Evolutionary conservation across 2,329 filamentous ascomycete species (phyloP).

Genomic region (Botrytis squamosa): DNA sequence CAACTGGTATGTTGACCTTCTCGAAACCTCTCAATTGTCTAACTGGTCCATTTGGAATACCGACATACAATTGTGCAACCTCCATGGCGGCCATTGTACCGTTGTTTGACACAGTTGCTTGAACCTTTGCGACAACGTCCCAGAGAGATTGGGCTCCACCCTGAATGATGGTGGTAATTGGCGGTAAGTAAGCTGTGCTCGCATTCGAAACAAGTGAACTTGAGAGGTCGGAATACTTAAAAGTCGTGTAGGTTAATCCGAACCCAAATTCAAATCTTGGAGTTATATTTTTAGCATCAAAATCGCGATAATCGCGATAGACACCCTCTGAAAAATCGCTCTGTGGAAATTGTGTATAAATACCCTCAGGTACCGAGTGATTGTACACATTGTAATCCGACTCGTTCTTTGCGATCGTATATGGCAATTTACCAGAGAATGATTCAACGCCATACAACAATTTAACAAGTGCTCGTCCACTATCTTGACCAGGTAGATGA

Average conservation of each 20-base stretch:
- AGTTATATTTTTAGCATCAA: background rate
- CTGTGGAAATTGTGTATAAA: background rate
- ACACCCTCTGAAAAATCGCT: background rate
- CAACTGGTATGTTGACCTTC: conserved; percentile 51
- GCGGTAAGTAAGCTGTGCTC: background rate
- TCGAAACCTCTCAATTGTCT: conserved; percentile 62
- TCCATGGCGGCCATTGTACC: conserved; percentile 41
- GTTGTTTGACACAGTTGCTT: conserved; percentile 52
- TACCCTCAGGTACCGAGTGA: background rate
- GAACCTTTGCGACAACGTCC: conserved; percentile 50
- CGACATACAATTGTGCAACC: conserved; percentile 37
- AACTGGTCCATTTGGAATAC: conserved; percentile 47
- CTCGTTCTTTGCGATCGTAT: background rate
- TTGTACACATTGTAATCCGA: background rate
- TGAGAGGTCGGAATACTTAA: background rate
- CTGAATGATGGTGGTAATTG: conserved; percentile 28
- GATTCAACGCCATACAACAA: background rate
- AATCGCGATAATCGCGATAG: background rate
- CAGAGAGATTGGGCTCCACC: conserved; percentile 56
- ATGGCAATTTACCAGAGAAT: background rate
- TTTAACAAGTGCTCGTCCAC: background rate
- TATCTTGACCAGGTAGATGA: background rate
- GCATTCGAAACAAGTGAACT: background rate
- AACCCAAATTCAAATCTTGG: background rate
- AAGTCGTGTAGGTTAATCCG: background rate